Percentiles rank a stretch among this genome's conserved stretches.
These are phyloP conservation scores for Nothomitra cinnamomea DNA, from an alignment of 2,329 filamentous ascomycete species.

Conservation along the genomic window DNA sequence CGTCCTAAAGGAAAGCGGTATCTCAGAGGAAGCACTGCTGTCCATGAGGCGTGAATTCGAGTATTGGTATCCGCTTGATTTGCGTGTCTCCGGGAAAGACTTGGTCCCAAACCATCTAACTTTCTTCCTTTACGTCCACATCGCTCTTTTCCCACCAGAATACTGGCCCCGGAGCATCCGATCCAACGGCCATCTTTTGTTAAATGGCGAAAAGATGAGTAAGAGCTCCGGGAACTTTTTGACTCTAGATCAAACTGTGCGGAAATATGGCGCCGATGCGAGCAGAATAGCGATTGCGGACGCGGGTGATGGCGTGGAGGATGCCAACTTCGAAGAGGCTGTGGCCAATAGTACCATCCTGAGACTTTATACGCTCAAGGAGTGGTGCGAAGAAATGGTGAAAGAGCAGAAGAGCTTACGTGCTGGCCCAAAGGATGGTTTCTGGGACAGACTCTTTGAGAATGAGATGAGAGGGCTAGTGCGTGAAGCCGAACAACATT, in stretches of 20 bases:
- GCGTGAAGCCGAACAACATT: constrained; percentile 62
- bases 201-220: constrained; percentile 98
- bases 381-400: constrained; percentile 81
- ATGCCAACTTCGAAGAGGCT: constrained; percentile 93
- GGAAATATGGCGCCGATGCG: constrained; percentile 91
- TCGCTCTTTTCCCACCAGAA: constrained; percentile 71
- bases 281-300: constrained; percentile 83
- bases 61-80: constrained; percentile 91
- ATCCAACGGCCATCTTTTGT: constrained; percentile 78
- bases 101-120: constrained; percentile 87
- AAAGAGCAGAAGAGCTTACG: constrained; percentile 56
- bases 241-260: constrained; percentile 67
- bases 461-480: constrained; percentile 83
- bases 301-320: constrained; percentile 81
- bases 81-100: constrained; percentile 81
- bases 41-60: constrained; percentile 81
- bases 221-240: constrained; percentile 97
- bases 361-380: constrained; percentile 63
- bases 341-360: constrained; percentile 87
- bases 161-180: constrained; percentile 81
- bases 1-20: constrained; percentile 46
- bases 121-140: constrained; percentile 87
- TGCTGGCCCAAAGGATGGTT: constrained; percentile 54
- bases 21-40: constrained; percentile 55
- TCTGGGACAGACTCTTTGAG: constrained; percentile 79